Base-by-base conservation (phyloP, 208 protist genomes). In the Blastocrithidia nonstop region DNA sequence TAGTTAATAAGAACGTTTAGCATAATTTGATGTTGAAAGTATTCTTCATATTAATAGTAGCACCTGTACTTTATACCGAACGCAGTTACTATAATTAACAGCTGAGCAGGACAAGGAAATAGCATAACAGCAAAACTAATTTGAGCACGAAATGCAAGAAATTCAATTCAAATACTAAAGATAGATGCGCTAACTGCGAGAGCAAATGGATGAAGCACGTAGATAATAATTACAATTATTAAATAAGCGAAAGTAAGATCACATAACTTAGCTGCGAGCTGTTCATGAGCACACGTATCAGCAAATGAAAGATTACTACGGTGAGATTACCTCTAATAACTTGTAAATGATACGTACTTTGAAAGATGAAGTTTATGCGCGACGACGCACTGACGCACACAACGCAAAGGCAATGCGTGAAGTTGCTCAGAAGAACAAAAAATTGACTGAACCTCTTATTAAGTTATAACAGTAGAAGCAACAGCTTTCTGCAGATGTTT, bases 221-320 rank as follows among this genome's bases (percentile, higher is more conserved):
- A 93, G 79, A 53, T 79, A 88, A 50, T 92, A 98, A 72, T 75
- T 98, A 22, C 50, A 62, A 19, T 84, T 94, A 33, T 88, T 98
- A n/a, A 94, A 98, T 68, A 81, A 95, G 54, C 74, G 86, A 15
- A 98, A 98, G 68, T 93, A 96, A 53, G 57, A 75, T 26, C 95
- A 98, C 59, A 95, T 98, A 19, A 75, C 74, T 17, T 81, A 96
- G 58, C 73, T 98, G 26, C 90, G 95, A 43, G 64, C 79, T 28
- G 78, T 95, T 13, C 96, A 98, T 54, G 91, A 97, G 55, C 75
- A 79, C 27, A 93, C 95, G 2, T 98, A 98, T 70, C 80, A 75
- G 39, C 92, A 98, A 52, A 97, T 98, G 59, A 97, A 97, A 53
- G 86, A 94, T 40, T 98, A 98, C 71, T 99, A 98, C 67, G 96